Percentiles rank a stretch among this genome's conserved stretches.
phyloP scores from a whole-genome alignment of 129 eudicot genomes.

The Ambrosia trifida region DNA sequence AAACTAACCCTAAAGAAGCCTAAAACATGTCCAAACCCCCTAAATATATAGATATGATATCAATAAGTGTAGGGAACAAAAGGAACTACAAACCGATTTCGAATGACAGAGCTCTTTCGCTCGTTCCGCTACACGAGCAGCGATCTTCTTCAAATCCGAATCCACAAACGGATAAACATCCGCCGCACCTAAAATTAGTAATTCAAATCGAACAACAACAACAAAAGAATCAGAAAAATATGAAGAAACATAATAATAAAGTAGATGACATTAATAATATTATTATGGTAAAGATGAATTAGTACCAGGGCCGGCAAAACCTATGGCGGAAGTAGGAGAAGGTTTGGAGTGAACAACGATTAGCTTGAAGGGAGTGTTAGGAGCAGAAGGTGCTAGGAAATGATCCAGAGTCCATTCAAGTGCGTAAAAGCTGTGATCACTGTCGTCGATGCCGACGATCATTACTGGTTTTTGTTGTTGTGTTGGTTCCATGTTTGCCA shows the following conservation, averaged over 20 bases:
- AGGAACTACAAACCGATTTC: slow-evolving; percentile 49
- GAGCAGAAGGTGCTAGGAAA: slow-evolving; percentile 45
- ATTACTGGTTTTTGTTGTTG: slow-evolving; percentile 55
- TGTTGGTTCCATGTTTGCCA: slow-evolving; percentile 18
- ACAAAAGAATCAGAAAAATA: neutral
- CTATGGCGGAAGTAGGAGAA: slow-evolving; percentile 53
- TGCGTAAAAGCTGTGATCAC: slow-evolving; percentile 75
- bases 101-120: slow-evolving; percentile 70
- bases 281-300: no score
- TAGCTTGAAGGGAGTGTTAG: slow-evolving; percentile 48
- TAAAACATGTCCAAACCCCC: no score
- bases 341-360: slow-evolving; percentile 69
- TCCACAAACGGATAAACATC: slow-evolving; percentile 72
- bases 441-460: slow-evolving; percentile 78
- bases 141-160: slow-evolving; percentile 76
- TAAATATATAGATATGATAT: neutral
- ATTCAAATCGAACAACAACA: neutral
- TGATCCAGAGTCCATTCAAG: slow-evolving; percentile 71
- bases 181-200: slow-evolving; percentile 41
- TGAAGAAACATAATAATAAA: neutral
- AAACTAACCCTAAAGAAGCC: no score
- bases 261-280: neutral
- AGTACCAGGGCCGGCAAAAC: slow-evolving; percentile 70
- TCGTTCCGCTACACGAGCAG: slow-evolving; percentile 63
- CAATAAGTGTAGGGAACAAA: neutral